Evolutionary conservation across 495 filamentous ascomycete genomes (phyloP).

Genomic region (Trichoderma reesei): DNA sequence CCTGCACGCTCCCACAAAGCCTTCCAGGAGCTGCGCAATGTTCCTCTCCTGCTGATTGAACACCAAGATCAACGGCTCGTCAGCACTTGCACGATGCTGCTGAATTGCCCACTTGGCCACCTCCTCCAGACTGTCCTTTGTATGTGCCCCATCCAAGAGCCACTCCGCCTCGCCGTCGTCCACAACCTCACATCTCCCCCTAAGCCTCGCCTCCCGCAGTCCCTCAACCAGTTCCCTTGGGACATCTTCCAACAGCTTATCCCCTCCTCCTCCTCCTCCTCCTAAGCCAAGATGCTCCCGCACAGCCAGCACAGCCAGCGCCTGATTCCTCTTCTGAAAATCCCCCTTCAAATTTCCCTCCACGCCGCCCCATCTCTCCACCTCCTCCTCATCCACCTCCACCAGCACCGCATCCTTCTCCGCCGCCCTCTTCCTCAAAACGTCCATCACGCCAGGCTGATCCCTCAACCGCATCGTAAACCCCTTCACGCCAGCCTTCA

Average conservation of each 20-base stretch:
- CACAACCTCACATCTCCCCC: conserved; percentile 67
- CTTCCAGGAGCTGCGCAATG: conserved; percentile 45
- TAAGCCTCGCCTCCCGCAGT: conserved; percentile 52
- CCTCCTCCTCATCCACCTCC: conserved; percentile 25
- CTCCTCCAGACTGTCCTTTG: conserved; percentile 64
- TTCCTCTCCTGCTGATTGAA: conserved; percentile 95
- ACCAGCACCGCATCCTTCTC: conserved; percentile 28
- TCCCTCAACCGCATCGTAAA: conserved; percentile 27
- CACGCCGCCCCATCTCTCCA: conserved; percentile 29
- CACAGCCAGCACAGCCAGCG: conserved; percentile 30
- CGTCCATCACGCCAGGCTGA: conserved; percentile 24
- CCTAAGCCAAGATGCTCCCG: conserved; percentile 28
- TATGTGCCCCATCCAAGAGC: conserved; percentile 89
- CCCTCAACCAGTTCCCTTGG: conserved; percentile 51
- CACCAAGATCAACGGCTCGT: conserved; percentile 45
- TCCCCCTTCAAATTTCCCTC: conserved; percentile 26
- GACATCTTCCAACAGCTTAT: conserved; percentile 13
- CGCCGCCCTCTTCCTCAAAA: conserved; percentile 27
- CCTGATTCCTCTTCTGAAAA: conserved; percentile 37
- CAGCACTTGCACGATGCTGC: conserved; percentile 18
- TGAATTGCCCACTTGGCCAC: conserved; percentile 55
- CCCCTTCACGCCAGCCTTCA: conserved; percentile 29
- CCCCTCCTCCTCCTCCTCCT: conserved; percentile 11
- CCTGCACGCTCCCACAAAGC: conserved; percentile 28
- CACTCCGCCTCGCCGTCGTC: conserved; percentile 47